These are phyloP conservation scores for Fusarium luffae DNA, from an alignment of 2,329 filamentous ascomycete species.

Conservation along the genomic window DNA sequence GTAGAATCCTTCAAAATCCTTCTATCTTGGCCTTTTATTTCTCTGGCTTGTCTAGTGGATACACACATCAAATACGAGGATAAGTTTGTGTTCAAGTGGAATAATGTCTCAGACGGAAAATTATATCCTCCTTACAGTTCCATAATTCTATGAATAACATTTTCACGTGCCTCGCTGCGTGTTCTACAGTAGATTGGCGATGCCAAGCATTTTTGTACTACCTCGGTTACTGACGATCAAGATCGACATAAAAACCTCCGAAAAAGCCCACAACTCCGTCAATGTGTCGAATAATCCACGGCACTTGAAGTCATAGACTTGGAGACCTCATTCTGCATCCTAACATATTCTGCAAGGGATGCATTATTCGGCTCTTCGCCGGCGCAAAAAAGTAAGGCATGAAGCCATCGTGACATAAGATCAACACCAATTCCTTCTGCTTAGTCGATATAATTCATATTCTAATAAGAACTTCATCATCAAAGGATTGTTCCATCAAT, in stretches of 20 bases:
- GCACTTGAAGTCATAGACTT: neutral
- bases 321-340: neutral
- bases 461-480: neutral
- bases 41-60: neutral
- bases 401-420: neutral
- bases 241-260: neutral
- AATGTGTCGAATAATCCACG: neutral
- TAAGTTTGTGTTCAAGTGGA: neutral
- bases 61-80: neutral
- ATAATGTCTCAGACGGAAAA: neutral
- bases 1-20: neutral
- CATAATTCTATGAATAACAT: neutral
- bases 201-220: accelerated
- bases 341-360: neutral
- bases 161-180: neutral
- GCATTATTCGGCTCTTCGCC: slow-evolving; percentile 4
- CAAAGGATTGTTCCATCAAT: neutral
- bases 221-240: neutral
- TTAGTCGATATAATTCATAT: neutral
- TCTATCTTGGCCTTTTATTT: neutral
- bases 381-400: neutral
- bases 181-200: accelerated
- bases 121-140: accelerated
- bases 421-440: neutral
- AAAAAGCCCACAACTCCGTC: neutral